Conservation (phyloP, 176 grass and related monocot genomes). For the Eragrostis curvula region DNA sequence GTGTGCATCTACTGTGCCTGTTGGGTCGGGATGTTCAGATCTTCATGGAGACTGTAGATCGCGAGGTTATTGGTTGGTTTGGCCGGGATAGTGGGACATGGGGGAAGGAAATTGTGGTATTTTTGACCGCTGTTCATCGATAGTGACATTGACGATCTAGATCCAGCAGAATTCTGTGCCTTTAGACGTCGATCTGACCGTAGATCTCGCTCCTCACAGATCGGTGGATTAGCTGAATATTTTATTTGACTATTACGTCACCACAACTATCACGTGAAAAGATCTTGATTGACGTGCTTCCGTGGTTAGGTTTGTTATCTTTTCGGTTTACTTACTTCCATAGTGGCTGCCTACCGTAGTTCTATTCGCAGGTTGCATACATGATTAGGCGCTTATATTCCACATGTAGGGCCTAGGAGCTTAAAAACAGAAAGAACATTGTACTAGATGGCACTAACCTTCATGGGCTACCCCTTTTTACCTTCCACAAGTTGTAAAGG, state of each 20-base stretch:
- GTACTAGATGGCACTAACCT: no score
- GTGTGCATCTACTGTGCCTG: neutral
- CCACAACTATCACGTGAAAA: neutral
- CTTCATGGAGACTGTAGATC: constrained; percentile 24
- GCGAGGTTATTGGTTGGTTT: neutral
- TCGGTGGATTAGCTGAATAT: neutral
- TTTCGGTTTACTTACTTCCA: neutral
- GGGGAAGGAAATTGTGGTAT: neutral
- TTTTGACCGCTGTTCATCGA: neutral
- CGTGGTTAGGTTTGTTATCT: neutral
- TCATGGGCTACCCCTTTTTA: neutral
- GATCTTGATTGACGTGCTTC: neutral
- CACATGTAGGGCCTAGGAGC: no score
- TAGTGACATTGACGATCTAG: neutral
- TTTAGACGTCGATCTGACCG: neutral
- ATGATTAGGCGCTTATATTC: no score
- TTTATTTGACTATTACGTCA: neutral
- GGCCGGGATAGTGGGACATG: neutral
- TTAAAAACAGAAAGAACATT: no score
- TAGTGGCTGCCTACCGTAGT: neutral
- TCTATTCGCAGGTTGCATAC: neutral
- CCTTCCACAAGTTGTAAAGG: neutral
- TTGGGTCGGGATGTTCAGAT: neutral
- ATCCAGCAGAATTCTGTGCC: neutral
- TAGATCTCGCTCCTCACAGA: neutral